Conservation (phyloP, 257 asterid genomes). For the Solanum megistacrolobum region DNA sequence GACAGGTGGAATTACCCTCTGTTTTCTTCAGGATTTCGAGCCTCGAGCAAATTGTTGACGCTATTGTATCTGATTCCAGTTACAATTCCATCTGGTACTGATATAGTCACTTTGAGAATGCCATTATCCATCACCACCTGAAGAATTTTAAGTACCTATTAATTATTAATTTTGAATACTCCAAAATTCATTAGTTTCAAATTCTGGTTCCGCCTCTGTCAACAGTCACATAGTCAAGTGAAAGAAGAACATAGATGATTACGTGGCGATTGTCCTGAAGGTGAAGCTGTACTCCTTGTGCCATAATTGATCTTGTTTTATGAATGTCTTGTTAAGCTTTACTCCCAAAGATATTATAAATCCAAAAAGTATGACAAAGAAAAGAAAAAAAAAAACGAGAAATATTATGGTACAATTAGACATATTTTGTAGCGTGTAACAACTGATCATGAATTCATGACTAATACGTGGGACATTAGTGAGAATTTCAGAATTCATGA, state of each 20-base stretch:
- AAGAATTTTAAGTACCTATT: neutral
- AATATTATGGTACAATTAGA: neutral
- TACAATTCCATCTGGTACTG: conserved; percentile 62
- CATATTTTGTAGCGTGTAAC: conserved; percentile 3
- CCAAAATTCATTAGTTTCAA: neutral
- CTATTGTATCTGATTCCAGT: conserved; percentile 45
- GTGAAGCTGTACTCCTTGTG: neutral
- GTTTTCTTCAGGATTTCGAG: conserved; percentile 40
- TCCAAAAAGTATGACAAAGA: neutral
- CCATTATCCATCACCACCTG: conserved; percentile 78
- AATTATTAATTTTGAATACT: neutral
- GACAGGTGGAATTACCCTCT: conserved; percentile 41
- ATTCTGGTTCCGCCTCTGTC: neutral
- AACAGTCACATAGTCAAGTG: neutral
- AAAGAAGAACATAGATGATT: neutral
- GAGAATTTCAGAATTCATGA: neutral
- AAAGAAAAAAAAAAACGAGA: neutral
- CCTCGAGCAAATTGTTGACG: conserved; percentile 59
- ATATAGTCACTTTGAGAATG: conserved; percentile 42
- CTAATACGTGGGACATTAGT: neutral
- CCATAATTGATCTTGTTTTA: neutral
- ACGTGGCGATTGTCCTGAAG: neutral
- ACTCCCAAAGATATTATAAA: neutral
- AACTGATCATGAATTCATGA: conserved; percentile 1
- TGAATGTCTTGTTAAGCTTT: neutral